Conservation (phyloP, 768 basidiomycete genomes). For the Suillus hirtellus region DNA sequence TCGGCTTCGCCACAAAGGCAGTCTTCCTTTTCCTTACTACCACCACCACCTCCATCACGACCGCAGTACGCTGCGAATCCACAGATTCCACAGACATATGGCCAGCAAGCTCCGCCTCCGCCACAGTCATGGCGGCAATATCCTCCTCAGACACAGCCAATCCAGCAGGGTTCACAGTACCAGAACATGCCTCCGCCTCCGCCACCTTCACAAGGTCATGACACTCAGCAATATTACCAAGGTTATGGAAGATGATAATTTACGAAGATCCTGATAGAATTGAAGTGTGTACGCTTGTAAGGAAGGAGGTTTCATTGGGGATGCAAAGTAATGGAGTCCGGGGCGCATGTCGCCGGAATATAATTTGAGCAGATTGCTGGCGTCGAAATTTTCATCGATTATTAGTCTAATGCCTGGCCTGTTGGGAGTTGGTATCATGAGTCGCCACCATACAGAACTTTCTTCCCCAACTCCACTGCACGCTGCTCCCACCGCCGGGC, state of each 20-base stretch:
- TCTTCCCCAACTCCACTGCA: conserved; percentile 48
- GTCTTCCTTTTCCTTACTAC: conserved; percentile 21
- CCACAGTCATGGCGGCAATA: conserved; percentile 28
- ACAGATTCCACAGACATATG: conserved; percentile 17
- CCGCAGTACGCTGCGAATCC: conserved; percentile 19
- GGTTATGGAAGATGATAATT: conserved; percentile 29
- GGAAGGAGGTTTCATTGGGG: not conserved
- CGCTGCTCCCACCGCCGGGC: conserved; percentile 47
- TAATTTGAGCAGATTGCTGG: not conserved
- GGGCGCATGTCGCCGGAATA: not conserved
- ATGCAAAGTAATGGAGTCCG: not conserved
- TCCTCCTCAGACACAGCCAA: conserved; percentile 20
- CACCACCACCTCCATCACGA: conserved; percentile 22
- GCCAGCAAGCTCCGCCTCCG: conserved; percentile 25
- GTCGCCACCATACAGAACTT: conserved; percentile 42
- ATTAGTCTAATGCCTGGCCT: conserved; percentile 1
- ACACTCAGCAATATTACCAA: conserved; percentile 28
- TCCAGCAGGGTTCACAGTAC: conserved; percentile 27
- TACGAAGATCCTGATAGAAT: not conserved
- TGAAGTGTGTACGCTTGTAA: not conserved
- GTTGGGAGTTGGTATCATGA: not conserved
- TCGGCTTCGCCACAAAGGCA: conserved; percentile 27
- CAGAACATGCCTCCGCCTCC: conserved; percentile 30
- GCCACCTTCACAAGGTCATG: conserved; percentile 34
- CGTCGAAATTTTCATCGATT: not conserved